Base-by-base conservation (phyloP, 352 stramenopile species). In the Phytophthora lateralis region DNA sequence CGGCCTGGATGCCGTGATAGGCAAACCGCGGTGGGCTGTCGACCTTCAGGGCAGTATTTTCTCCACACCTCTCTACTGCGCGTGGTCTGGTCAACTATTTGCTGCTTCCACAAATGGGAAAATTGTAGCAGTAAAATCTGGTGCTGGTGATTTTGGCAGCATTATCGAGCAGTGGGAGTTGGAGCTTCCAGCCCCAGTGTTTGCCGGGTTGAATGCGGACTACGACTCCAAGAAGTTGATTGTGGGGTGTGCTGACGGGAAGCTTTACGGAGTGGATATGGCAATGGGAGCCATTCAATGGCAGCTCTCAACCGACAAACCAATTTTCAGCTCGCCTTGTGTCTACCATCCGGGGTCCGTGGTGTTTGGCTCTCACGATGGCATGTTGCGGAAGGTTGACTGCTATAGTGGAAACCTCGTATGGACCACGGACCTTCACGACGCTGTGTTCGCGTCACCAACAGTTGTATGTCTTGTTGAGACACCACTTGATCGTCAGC, bases 241-340 rank as follows among this genome's bases (percentile, higher is more conserved):
- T 11, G 70, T 85, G 1, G 78, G 74, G 8, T 90, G 81, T 45
- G 78, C 76, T 1, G 71, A 90, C 37, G 70, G 76, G 4, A 24
- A 59, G 1, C 20, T 90, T 20, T 89, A 88, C 42, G 76, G 67
- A 2, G 14, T 88, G 1, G 41, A 47, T 4, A 53, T 63, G n/a
- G 17, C 15, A 5, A 42, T 34, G n/a, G 81, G 81, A 1, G 43
- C 20, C 0, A 58, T 66, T 14, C 47, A 35, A 8, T 90, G 81
- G 81, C 50, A 60, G 24, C 3, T 81, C 10, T 6, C 57, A 29
- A 88, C 80, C 0, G 39, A 69, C 0, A 85, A 87, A 30, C 76
- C 80, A 6, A 74, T 90, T 45, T 88, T 90, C 52, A 85, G 76
- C 52, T 85, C 78, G 2, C 80, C 78, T 15, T 79, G 69, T 30